These are phyloP conservation scores for Backusella luteola DNA, from an alignment of 192 early-diverging fungal genomes.

Conservation along the genomic window DNA sequence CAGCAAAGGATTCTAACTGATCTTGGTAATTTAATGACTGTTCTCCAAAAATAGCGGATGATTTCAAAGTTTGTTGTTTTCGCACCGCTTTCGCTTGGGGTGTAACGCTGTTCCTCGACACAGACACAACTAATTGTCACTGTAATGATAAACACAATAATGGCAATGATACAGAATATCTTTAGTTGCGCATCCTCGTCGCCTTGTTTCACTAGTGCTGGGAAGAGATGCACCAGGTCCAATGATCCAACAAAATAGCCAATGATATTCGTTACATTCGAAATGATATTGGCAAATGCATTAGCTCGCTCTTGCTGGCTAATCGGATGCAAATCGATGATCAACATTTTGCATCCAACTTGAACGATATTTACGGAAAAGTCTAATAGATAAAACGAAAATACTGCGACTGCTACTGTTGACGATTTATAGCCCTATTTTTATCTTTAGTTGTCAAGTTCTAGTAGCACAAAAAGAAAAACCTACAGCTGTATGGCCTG, in stretches of 20 bases:
- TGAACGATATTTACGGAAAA: not conserved
- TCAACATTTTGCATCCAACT: not conserved
- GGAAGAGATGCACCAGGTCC: not conserved
- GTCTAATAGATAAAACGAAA: not conserved
- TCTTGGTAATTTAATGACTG: not conserved
- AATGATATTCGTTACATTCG: conserved; percentile 1
- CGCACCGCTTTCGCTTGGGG: not conserved
- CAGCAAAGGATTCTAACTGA: conserved; percentile 4
- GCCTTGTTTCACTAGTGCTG: not conserved
- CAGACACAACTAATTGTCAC: not conserved
- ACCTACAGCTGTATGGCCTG: not conserved
- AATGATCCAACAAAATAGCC: not conserved
- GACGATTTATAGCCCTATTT: not conserved
- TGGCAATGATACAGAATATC: conserved; percentile 1
- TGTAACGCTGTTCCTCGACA: not conserved
- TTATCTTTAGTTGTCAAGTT: not conserved
- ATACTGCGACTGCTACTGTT: not conserved
- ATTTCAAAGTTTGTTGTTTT: not conserved
- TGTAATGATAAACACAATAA: not conserved
- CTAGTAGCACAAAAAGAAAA: not conserved
- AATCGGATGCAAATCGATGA: not conserved
- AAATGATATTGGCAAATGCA: not conserved
- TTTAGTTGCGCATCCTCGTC: not conserved
- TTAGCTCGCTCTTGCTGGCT: not conserved
- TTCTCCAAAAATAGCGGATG: not conserved